These are phyloP conservation scores for Physcomitrium patens DNA, from an alignment of 225 moss, liverwort and hornwort species.

Conservation along the genomic window DNA sequence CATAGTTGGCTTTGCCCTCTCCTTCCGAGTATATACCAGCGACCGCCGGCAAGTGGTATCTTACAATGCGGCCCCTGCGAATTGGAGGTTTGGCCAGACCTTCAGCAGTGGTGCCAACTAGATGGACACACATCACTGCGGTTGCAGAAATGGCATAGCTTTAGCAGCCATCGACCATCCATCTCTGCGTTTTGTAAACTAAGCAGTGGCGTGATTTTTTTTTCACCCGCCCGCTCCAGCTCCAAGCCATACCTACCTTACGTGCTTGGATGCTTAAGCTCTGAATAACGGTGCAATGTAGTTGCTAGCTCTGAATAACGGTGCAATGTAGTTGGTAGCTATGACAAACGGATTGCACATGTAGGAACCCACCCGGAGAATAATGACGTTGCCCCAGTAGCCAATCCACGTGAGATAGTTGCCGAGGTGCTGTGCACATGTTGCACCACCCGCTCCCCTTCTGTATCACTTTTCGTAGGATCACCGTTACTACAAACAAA, in stretches of 20 bases:
- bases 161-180: too few species aligned
- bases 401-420: neutral
- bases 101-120: constrained; percentile 49
- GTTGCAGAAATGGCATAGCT: neutral
- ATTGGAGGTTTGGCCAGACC: constrained; percentile 64
- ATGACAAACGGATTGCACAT: neutral
- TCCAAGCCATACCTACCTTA: neutral
- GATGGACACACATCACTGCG: neutral
- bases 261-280: constrained; percentile 11
- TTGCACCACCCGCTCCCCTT: neutral
- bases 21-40: constrained; percentile 46
- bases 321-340: neutral
- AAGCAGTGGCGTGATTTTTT: constrained; percentile 34
- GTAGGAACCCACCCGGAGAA: neutral
- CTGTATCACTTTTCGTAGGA: neutral
- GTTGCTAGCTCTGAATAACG: too few species aligned
- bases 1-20: constrained; percentile 43
- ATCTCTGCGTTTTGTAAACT: neutral
- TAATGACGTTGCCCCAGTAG: neutral
- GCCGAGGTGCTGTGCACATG: neutral
- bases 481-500: too few species aligned
- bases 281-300: neutral
- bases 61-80: constrained; percentile 32
- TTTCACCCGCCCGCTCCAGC: constrained; percentile 29
- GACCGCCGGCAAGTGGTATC: constrained; percentile 51